Evolutionary conservation across 139 green algal species (phyloP), one percentile per base, ranked within the genome.

Genomic region (Ettlia oleoabundans): DNA sequence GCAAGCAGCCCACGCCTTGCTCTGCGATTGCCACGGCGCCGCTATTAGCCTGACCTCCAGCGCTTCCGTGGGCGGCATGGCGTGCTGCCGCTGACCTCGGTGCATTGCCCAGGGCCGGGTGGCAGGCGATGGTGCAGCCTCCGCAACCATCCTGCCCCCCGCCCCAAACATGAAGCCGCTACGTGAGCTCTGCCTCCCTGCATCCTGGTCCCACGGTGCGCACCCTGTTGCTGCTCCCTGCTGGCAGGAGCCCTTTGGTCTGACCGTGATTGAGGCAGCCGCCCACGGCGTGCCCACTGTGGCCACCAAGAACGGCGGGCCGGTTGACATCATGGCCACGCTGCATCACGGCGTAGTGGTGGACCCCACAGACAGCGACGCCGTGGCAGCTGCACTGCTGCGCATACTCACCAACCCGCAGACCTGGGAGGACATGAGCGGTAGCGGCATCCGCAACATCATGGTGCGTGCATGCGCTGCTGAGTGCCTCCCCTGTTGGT

Each of bases 231-330:
- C n/a, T n/a, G n/a, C n/a, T n/a, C n/a, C n/a, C n/a, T n/a, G n/a
- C n/a, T n/a, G n/a, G n/a, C 95, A 98, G 92, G 96, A 98, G 92
- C 96, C 96, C 0, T 98, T 98, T 83, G 96, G 96, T 24, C 85
- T 98, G 33, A 98, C 96, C 2, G 90, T 98, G 30, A 98, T 98
- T 37, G 94, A 98, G 81, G 96, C 96, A 3, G 96, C 94, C 6
- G 96, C 95, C 13, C 92, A 98, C 84, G 96, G 95, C 32, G 95
- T 97, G 76, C 96, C 96, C 58, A 98, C 97, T 58, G 95, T 99
- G 42, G 96, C 96, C 47, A 99, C 96, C 26, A 93, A 91, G 72
- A 93, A 98, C 80, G 96, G 96, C 38, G 96, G 95, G 2, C 94
- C 94, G 1, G 91, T 61, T 95, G 52, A 86, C 65, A 90, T 86